Conservation (phyloP, 2,329 filamentous ascomycete species). For the Penicillium sp. region DNA sequence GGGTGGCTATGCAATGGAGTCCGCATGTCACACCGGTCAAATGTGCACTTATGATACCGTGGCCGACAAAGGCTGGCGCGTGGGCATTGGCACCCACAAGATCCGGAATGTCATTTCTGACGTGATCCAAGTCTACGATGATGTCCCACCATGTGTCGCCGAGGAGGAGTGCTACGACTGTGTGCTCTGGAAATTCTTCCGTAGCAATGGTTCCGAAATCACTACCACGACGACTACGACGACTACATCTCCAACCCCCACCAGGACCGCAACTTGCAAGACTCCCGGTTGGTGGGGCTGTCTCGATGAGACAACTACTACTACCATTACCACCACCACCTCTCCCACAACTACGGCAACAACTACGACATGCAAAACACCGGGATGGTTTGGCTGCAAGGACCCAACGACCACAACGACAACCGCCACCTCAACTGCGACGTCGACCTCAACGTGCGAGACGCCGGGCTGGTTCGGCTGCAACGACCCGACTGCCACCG, state of each 20-base stretch:
- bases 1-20: constrained; percentile 89
- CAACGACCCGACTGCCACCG: constrained; percentile 7
- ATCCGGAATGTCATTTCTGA: constrained; percentile 84
- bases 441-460: too few relatives aligned
- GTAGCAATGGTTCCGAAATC: constrained; percentile 79
- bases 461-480: too few relatives aligned
- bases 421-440: too few relatives aligned
- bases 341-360: constrained; percentile 26
- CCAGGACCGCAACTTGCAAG: constrained; percentile 78
- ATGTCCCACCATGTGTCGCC: constrained; percentile 68
- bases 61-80: constrained; percentile 83
- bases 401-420: too few relatives aligned
- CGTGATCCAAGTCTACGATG: constrained; percentile 77
- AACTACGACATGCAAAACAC: constrained; percentile 32
- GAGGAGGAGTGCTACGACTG: constrained; percentile 85
- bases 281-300: constrained; percentile 88
- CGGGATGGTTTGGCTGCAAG: constrained; percentile 29
- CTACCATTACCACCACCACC: constrained; percentile 36
- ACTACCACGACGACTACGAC: constrained; percentile 60
- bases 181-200: constrained; percentile 88
- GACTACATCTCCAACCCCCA: constrained; percentile 57
- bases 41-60: constrained; percentile 93
- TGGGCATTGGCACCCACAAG: constrained; percentile 85
- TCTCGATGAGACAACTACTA: constrained; percentile 47
- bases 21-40: constrained; percentile 81